These are phyloP conservation scores for Grosmannia penicillata DNA, from an alignment of 2,329 filamentous ascomycete species.

Conservation along the genomic window DNA sequence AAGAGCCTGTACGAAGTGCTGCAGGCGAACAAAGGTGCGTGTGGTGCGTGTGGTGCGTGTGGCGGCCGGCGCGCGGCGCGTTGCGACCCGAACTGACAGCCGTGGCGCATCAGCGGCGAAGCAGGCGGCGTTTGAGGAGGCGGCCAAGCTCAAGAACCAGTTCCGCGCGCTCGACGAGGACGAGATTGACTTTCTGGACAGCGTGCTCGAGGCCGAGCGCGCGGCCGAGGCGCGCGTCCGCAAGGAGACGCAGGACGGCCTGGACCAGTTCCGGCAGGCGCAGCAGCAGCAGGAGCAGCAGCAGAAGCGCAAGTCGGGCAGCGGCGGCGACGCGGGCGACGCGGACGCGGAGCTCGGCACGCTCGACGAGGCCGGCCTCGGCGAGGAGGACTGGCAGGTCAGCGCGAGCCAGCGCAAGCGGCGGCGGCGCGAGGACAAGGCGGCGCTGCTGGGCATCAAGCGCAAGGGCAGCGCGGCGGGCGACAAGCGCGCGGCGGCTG, in stretches of 20 bases:
- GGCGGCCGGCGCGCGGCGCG: background rate
- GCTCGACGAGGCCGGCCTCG: slow-evolving; percentile 9
- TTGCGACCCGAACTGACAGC: background rate
- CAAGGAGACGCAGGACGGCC: slow-evolving; percentile 40
- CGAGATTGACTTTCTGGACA: slow-evolving; percentile 61
- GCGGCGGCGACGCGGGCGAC: slow-evolving; percentile 1
- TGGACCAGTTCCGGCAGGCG: slow-evolving; percentile 38
- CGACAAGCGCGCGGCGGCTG: slow-evolving; percentile 12
- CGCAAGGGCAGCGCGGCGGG: slow-evolving; percentile 6
- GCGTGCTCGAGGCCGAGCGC: slow-evolving; percentile 32
- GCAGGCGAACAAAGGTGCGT: slow-evolving; percentile 64
- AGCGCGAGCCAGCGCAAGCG: slow-evolving; percentile 7
- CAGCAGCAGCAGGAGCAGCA: slow-evolving; percentile 22
- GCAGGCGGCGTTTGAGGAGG: slow-evolving; percentile 69
- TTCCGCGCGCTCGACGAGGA: slow-evolving; percentile 66
- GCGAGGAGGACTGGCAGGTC: slow-evolving; percentile 9
- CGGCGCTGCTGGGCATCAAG: slow-evolving; percentile 9
- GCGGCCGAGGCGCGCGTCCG: slow-evolving; percentile 38
- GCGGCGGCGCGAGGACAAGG: slow-evolving; percentile 8
- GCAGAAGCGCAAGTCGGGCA: background rate
- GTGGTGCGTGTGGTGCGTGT: too few relatives aligned
- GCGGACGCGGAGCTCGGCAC: background rate
- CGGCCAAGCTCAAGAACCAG: slow-evolving; percentile 57
- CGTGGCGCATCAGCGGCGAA: slow-evolving; percentile 44
- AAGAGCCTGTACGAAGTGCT: slow-evolving; percentile 59